A percentile compares a stretch with the other conserved stretches of the same genome.
Evolutionary conservation across 495 filamentous ascomycete species (phyloP).

Genomic region (Penicillium angulare): DNA sequence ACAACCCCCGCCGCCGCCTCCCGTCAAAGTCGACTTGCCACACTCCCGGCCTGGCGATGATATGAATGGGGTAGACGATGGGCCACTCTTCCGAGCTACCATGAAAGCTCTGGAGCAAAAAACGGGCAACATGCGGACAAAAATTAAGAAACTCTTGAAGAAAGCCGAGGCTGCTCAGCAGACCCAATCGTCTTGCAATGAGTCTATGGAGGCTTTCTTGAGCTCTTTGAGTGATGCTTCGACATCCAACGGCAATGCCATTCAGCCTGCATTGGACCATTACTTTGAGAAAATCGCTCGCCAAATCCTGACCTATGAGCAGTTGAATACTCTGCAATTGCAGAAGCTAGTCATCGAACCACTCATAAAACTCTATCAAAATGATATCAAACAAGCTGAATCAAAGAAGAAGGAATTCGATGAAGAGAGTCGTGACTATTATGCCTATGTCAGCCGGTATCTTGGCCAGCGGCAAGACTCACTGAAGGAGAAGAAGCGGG

Average conservation of each 20-base stretch:
- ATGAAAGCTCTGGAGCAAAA: constrained; percentile 97
- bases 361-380: constrained; percentile 82
- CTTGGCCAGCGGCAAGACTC: constrained; percentile 94
- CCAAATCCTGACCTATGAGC: constrained; percentile 85
- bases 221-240: constrained; percentile 87
- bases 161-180: constrained; percentile 82
- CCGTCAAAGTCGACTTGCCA: constrained; percentile 82
- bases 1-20: constrained; percentile 42
- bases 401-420: constrained; percentile 97
- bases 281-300: constrained; percentile 97
- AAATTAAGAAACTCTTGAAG: constrained; percentile 95
- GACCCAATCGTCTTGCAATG: constrained; percentile 80
- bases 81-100: constrained; percentile 91
- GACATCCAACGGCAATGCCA: constrained; percentile 87
- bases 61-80: constrained; percentile 83
- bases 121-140: constrained; percentile 86
- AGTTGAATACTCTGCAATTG: constrained; percentile 76
- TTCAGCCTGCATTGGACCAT: constrained; percentile 92
- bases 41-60: constrained; percentile 86
- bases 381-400: constrained; percentile 98
- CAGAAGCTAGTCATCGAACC: constrained; percentile 94
- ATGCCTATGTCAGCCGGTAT: constrained; percentile 90
- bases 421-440: constrained; percentile 97
- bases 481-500: constrained; percentile 92
- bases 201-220: constrained; percentile 77